These are phyloP conservation scores for Eucalyptus tenuipes DNA, from an alignment of 345 rosid species.

Conservation along the genomic window DNA sequence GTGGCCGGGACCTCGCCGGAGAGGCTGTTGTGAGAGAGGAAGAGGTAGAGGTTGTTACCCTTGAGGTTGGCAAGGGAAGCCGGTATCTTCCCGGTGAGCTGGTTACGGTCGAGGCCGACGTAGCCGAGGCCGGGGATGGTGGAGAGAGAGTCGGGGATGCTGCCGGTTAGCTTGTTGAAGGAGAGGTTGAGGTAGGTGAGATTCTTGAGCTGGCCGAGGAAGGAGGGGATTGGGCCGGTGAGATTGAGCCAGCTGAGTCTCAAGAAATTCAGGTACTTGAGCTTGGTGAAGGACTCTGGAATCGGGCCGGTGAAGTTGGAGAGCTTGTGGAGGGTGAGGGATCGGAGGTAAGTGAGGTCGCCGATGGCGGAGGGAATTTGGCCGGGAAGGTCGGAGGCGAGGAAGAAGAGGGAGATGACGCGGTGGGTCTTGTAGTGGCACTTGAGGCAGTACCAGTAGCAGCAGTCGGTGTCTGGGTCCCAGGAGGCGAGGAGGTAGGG, in stretches of 20 bases:
- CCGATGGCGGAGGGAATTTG: not conserved
- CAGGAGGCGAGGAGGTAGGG: not conserved
- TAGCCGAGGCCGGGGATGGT: not conserved
- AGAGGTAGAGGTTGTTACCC: not conserved
- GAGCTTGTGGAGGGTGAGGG: not conserved
- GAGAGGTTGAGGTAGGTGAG: not conserved
- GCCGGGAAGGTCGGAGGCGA: not conserved
- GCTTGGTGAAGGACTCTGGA: not conserved
- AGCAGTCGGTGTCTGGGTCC: not conserved
- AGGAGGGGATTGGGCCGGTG: conserved; percentile 1
- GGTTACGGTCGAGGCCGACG: not conserved
- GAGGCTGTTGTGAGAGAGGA: conserved; percentile 1
- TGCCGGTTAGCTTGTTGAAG: not conserved
- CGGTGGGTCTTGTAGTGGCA: conserved; percentile 3
- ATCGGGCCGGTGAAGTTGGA: conserved; percentile 5
- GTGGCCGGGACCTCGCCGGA: not conserved
- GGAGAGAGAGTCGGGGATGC: not conserved
- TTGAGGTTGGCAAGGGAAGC: not conserved
- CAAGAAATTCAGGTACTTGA: not conserved
- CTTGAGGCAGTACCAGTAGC: not conserved
- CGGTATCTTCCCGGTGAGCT: not conserved
- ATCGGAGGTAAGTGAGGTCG: conserved; percentile 1
- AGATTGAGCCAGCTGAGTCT: not conserved
- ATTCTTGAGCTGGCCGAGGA: not conserved
- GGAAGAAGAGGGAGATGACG: not conserved